Evolutionary conservation across 257 asterid species (phyloP).

Genomic region (Pogostemon cablin): DNA sequence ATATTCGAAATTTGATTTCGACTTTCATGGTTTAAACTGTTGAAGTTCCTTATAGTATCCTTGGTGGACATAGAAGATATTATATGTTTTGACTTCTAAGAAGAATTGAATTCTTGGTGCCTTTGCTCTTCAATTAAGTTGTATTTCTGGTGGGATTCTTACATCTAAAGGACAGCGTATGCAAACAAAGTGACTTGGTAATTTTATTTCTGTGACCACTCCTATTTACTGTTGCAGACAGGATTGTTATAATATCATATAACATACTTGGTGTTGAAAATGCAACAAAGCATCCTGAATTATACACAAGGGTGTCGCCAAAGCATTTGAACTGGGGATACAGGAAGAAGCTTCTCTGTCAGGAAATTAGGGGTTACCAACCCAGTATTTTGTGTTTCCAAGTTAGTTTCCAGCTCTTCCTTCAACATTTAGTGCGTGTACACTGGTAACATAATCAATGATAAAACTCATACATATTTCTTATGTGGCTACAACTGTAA

Average conservation of each 20-base stretch:
- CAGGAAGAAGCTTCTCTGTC: constrained; percentile 57
- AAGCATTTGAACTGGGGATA: constrained; percentile 69
- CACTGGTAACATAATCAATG: neutral
- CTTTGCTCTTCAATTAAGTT: neutral
- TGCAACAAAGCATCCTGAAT: constrained; percentile 63
- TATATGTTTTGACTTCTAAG: neutral
- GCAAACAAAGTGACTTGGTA: neutral
- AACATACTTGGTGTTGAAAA: constrained; percentile 81
- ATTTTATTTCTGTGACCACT: neutral
- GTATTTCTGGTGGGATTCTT: constrained; percentile 4
- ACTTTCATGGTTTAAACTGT: constrained; percentile 11
- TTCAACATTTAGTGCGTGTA: constrained; percentile 20
- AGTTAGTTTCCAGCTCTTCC: constrained; percentile 44
- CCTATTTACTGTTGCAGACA: constrained; percentile 47
- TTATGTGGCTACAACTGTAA: constrained; percentile 7
- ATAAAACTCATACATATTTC: constrained; percentile 11
- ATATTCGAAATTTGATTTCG: neutral
- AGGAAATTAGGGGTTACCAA: constrained; percentile 64
- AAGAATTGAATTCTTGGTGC: neutral
- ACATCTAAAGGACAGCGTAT: neutral
- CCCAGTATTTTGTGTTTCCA: constrained; percentile 79
- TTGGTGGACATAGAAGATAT: neutral
- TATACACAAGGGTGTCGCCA: constrained; percentile 54
- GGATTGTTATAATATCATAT: constrained; percentile 66
- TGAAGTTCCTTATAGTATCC: neutral